A percentile compares a stretch with the other conserved stretches of the same genome.
These are phyloP conservation scores for Ceratocystis diversiconidia DNA, from an alignment of 2,329 filamentous ascomycete species.

Conservation along the genomic window DNA sequence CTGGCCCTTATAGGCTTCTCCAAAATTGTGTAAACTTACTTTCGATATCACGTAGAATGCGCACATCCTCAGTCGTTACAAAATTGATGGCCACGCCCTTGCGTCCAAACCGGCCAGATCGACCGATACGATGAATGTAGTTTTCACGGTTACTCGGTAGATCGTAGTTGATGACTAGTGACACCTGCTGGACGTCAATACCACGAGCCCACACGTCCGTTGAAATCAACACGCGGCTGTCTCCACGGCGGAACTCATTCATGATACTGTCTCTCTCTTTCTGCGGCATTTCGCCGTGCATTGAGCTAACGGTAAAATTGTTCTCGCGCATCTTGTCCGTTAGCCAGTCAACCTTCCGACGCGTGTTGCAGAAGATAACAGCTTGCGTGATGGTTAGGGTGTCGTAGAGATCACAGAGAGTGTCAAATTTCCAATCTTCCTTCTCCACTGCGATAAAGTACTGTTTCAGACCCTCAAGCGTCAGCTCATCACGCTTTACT, in stretches of 20 bases:
- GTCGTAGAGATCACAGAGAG: conserved; percentile 95
- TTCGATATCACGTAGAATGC: conserved; percentile 94
- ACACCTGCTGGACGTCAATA: conserved; percentile 98
- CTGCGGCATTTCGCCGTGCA: conserved; percentile 99
- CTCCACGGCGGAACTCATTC: conserved; percentile 96
- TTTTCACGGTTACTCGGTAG: conserved; percentile 97
- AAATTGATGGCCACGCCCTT: conserved; percentile 99
- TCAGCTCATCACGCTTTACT: conserved; percentile 97
- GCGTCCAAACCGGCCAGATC: conserved; percentile 85
- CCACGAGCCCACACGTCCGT: conserved; percentile 97
- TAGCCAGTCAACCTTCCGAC: conserved; percentile 97
- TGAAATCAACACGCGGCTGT: conserved; percentile 88
- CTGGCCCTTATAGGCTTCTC: background rate
- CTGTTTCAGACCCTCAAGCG: conserved; percentile 91
- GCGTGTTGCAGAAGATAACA: conserved; percentile 98
- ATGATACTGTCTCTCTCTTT: conserved; percentile 98
- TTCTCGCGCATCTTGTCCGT: conserved; percentile 99
- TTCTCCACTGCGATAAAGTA: conserved; percentile 99
- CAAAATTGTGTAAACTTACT: conserved; percentile 36
- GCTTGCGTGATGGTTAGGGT: conserved; percentile 97
- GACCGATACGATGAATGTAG: conserved; percentile 96
- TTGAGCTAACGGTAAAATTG: conserved; percentile 95
- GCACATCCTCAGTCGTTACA: conserved; percentile 93
- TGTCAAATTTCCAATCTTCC: conserved; percentile 99
- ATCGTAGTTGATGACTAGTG: conserved; percentile 97